A percentile compares a stretch with the other conserved stretches of the same genome.
Conservation (phyloP, 164 flowering plant species). For the Chimonanthus salicifolius region DNA sequence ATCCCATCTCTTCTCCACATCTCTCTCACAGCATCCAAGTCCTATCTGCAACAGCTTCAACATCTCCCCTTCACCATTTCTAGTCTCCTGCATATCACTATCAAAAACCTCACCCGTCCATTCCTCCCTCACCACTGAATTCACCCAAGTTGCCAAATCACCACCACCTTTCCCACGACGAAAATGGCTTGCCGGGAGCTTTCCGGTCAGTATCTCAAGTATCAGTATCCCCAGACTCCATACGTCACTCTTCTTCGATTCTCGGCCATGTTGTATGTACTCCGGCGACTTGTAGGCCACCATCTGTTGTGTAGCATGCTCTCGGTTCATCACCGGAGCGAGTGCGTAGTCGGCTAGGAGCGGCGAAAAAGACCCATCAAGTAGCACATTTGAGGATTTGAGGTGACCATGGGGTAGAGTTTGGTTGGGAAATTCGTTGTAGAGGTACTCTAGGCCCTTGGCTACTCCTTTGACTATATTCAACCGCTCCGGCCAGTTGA, state of each 20-base stretch:
- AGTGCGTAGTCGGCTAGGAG: conserved; percentile 62
- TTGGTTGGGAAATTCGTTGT: conserved; percentile 57
- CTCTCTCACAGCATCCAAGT: conserved; percentile 56
- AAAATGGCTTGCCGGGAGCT: conserved; percentile 32
- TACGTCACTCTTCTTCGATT: conserved; percentile 67
- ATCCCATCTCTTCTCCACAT: conserved; percentile 61
- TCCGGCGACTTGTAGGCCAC: conserved; percentile 85
- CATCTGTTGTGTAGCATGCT: conserved; percentile 45
- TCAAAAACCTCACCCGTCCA: conserved; percentile 47
- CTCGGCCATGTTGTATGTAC: conserved; percentile 27
- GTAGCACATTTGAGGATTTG: conserved; percentile 83
- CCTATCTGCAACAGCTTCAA: conserved; percentile 59
- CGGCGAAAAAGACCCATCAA: conserved; percentile 43
- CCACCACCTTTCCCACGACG: conserved; percentile 18
- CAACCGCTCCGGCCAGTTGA: conserved; percentile 64
- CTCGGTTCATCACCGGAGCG: conserved; percentile 51
- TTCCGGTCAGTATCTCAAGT: conserved; percentile 68
- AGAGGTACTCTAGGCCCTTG: conserved; percentile 52
- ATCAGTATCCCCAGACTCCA: conserved; percentile 83
- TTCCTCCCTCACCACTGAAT: conserved; percentile 29
- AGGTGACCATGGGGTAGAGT: conserved; percentile 77
- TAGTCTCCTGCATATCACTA: conserved; percentile 36
- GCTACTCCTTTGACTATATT: conserved; percentile 75
- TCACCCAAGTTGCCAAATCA: conserved; percentile 58
- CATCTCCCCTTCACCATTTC: conserved; percentile 43